Evolutionary conservation across 108 stramenopile genomes (phyloP), one percentile per base, ranked within the genome.

Genomic region (Cylindrotheca fusiformis): DNA sequence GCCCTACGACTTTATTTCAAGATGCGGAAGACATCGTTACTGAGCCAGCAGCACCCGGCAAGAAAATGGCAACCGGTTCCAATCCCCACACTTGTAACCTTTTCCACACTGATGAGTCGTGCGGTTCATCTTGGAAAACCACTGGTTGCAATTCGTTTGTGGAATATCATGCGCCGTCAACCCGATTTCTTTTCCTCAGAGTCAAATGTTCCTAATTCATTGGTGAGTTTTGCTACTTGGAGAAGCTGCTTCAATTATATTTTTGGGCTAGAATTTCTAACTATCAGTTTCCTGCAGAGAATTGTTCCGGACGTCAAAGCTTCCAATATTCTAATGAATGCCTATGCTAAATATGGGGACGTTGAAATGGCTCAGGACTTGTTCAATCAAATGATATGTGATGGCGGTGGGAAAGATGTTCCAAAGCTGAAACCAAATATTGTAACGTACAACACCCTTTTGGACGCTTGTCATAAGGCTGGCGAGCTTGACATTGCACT

Each of bases 271-370:
- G n/a, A n/a, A n/a, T n/a, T n/a, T n/a, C n/a, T n/a, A n/a, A n/a
- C n/a, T n/a, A 41, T 14, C 36, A 41, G 36, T 41, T 41, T 41
- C 10, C 14, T 41, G 10, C 36, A 41, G 17, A 44, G 58, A 6
- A 80, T 78, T 19, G 64, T 89, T 24, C 90, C 90, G 1, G 89
- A 90, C 71, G 86, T 90, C 10, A 85, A 84, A 52, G 83, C 88
- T 50, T 83, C 83, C 69, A 95, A 95, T 52, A 92, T 88, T 47
- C 68, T 91, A 17, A 89, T 95, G 94, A 92, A 95, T 68, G 79
- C 75, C 20, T 90, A 86, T 67, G 85, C 90, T 3, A 95, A 91
- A 64, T 52, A 88, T 23, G 85, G 79, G 6, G 80, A 92, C 66
- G 32, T 83, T 6, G 52, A 54, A 22, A 55, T 55, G 33, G 90